Evolutionary conservation across 2,329 filamentous ascomycete genomes (phyloP), one percentile per base, ranked within the genome.

Genomic region (Stagonosporopsis cucurbitacearum): DNA sequence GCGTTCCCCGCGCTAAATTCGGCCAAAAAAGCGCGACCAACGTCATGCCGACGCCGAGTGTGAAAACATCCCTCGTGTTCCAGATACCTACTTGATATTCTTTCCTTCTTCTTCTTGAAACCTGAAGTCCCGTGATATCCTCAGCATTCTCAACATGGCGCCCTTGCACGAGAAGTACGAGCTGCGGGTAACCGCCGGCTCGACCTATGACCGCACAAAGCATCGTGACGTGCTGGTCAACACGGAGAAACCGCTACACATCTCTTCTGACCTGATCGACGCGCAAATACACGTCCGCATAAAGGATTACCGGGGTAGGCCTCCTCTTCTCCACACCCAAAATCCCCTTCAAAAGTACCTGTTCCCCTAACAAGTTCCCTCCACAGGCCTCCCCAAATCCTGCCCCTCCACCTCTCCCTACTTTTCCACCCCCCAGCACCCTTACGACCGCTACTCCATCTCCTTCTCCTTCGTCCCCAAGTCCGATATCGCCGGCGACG

Each of bases 371-470:
- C 67, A 15, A 3, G 9, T 2, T 17, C 1, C 4, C n/a, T 3
- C 5, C 33, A 13, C 52, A 83, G 90, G 92, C n/a, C 82, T 94
- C n/a, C 91, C 92, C 1, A 77, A 81, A 41, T 76, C 79, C 63
- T 91, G 90, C 1, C 89, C 91, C 0, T 70, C 78, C 4, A 89
- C 89, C 0, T 90, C 88, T 8, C 78, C 87, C 1, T 97, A 97
- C 79, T 97, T 98, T 80, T 80, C 82, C 13, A 78, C 85, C 6
- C 84, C 87, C 6, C 82, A 85, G 17, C 92, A 96, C 73, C 80
- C 79, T 20, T 80, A 82, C 59, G 93, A 97, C 75, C 89, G 92
- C 72, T 97, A 97, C 80, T 91, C 88, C 66, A 92, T 98, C 67
- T 83, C 86, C 28, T 88, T 96, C 71, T 84, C 85, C 41, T 91